phyloP scores from a whole-genome alignment of 768 basidiomycete species.

The Lactarius hengduanensis region DNA sequence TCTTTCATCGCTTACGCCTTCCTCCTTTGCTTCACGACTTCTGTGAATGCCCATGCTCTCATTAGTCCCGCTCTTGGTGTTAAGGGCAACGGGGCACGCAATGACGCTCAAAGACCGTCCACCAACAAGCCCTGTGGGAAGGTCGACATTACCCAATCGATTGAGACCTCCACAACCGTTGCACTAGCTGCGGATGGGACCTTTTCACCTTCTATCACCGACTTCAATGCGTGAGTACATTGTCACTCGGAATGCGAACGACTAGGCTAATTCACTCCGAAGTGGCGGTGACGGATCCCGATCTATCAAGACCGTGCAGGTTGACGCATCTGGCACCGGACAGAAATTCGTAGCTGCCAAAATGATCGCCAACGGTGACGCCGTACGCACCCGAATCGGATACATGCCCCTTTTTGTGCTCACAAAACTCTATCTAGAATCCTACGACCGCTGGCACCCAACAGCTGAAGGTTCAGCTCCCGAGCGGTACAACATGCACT shows the following conservation, averaged over 20 bases:
- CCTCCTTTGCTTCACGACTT: slow-evolving; percentile 38
- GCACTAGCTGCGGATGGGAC: slow-evolving; percentile 38
- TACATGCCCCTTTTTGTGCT: not conserved
- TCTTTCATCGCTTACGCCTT: slow-evolving; percentile 34
- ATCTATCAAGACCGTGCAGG: slow-evolving; percentile 41
- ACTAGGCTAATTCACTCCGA: not conserved
- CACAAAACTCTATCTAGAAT: slow-evolving; percentile 33
- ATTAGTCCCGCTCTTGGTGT: slow-evolving; percentile 45
- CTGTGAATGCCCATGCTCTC: slow-evolving; percentile 43
- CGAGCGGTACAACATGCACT: slow-evolving; percentile 49
- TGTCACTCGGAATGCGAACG: slow-evolving; percentile 41
- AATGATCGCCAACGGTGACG: slow-evolving; percentile 47
- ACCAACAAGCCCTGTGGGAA: slow-evolving; percentile 43
- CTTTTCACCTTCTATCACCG: slow-evolving; percentile 42
- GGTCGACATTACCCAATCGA: slow-evolving; percentile 40
- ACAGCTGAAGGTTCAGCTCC: slow-evolving; percentile 44
- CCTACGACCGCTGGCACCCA: slow-evolving; percentile 42
- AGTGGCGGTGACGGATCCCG: slow-evolving; percentile 51
- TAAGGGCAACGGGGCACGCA: slow-evolving; percentile 30
- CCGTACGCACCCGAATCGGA: slow-evolving; percentile 37
- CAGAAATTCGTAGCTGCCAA: slow-evolving; percentile 39
- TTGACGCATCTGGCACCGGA: slow-evolving; percentile 44
- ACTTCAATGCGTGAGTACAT: slow-evolving; percentile 47
- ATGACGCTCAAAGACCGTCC: slow-evolving; percentile 36
- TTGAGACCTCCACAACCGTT: slow-evolving; percentile 40